These are phyloP conservation scores for Sphaerulina vaccinii DNA, from an alignment of 2,329 filamentous ascomycete genomes.

Conservation along the genomic window DNA sequence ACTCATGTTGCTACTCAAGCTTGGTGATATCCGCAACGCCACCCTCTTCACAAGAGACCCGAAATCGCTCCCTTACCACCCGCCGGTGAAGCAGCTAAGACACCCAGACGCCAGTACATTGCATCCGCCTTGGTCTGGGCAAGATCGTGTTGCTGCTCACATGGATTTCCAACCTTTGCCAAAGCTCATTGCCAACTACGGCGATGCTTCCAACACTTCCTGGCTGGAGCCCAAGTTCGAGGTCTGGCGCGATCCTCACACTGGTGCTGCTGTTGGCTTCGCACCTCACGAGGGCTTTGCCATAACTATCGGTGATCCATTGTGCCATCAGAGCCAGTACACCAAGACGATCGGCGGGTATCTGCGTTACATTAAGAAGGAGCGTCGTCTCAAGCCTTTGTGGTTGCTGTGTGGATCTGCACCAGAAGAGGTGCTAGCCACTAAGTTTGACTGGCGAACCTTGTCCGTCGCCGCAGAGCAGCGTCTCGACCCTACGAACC, in stretches of 20 bases:
- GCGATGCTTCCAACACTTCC: constrained; percentile 88
- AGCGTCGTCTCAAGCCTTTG: constrained; percentile 71
- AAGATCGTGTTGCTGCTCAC: constrained; percentile 48
- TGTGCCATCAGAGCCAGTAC: constrained; percentile 79
- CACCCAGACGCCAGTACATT: constrained; percentile 86
- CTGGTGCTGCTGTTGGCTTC: constrained; percentile 82
- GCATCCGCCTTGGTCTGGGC: constrained; percentile 61
- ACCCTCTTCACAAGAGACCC: constrained; percentile 87
- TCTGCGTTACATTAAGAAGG: constrained; percentile 70
- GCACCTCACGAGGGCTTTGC: constrained; percentile 74
- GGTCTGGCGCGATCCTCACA: constrained; percentile 77
- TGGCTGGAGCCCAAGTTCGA: constrained; percentile 88
- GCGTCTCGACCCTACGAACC: constrained; percentile 72
- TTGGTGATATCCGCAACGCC: constrained; percentile 86
- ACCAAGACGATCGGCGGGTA: constrained; percentile 70
- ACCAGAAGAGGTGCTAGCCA: constrained; percentile 75
- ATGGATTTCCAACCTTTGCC: constrained; percentile 70
- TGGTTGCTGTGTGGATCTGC: constrained; percentile 85
- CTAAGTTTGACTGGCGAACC: constrained; percentile 81
- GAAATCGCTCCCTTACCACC: constrained; percentile 73
- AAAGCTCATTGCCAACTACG: constrained; percentile 91
- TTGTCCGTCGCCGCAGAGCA: constrained; percentile 87
- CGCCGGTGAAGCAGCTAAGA: constrained; percentile 64
- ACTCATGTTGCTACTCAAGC: constrained; percentile 77
- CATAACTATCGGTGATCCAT: constrained; percentile 82